phyloP scores from a whole-genome alignment of 371 early-diverging fungal species.

The Actinomucor elegans region DNA sequence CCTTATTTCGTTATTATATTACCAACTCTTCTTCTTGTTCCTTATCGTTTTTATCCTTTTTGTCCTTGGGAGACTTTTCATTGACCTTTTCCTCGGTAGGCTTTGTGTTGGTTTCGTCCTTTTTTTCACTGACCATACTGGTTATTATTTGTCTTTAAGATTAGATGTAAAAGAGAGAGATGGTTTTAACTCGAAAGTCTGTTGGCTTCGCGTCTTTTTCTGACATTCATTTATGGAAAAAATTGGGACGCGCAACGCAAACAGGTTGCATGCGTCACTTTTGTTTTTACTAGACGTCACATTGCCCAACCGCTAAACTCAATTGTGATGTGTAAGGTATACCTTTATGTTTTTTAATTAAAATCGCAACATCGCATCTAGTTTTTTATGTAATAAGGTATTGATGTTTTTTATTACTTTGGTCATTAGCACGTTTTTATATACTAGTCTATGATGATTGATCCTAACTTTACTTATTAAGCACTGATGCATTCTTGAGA shows the following conservation, averaged over 20 bases:
- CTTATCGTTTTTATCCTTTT: conserved; percentile 43
- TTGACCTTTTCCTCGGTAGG: conserved; percentile 19
- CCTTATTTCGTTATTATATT: conserved; percentile 11
- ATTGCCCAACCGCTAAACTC: no score
- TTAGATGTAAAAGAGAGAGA: conserved; percentile 1
- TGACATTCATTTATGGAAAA: neutral
- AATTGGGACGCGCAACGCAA: conserved; percentile 15
- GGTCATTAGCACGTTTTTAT: no score
- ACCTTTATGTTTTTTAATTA: no score
- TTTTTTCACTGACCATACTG: conserved; percentile 29
- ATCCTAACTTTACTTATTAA: no score
- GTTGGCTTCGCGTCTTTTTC: conserved; percentile 11
- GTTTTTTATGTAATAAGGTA: no score
- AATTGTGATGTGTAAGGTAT: no score
- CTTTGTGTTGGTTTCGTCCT: conserved; percentile 19
- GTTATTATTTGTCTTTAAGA: neutral
- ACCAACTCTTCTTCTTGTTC: conserved; percentile 53
- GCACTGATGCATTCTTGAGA: no score
- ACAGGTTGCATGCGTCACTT: conserved; percentile 1
- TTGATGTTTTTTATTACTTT: no score
- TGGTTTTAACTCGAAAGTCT: neutral
- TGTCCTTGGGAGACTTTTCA: conserved; percentile 27
- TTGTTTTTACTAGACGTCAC: no score
- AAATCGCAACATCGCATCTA: no score
- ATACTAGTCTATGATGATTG: no score